These are phyloP conservation scores for Bipolaris cookei DNA, from an alignment of 2,329 filamentous ascomycete genomes.

Conservation along the genomic window DNA sequence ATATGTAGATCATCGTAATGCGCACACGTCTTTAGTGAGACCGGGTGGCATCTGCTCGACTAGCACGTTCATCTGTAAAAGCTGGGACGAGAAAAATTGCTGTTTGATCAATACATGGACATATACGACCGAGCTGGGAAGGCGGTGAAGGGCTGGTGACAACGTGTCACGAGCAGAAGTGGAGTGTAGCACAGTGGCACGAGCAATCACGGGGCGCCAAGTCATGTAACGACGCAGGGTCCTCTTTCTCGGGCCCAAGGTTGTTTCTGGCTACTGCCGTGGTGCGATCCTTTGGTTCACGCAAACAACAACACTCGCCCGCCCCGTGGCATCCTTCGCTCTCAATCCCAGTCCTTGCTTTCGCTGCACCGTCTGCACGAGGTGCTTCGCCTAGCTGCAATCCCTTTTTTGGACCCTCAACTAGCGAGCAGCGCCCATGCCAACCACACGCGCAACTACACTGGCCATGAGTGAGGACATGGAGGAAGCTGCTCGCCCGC, in stretches of 20 bases:
- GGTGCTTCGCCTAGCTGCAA: not conserved
- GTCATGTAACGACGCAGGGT: slow-evolving; percentile 24
- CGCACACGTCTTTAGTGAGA: not conserved
- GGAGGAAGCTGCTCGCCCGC: slow-evolving; percentile 29
- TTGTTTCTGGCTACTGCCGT: slow-evolving; percentile 2
- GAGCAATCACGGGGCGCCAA: slow-evolving; percentile 21
- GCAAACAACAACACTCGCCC: slow-evolving; percentile 14
- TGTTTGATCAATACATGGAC: too few relatives aligned
- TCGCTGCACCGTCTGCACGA: slow-evolving; percentile 6
- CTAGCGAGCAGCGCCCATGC: slow-evolving; percentile 7
- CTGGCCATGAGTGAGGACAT: slow-evolving; percentile 25
- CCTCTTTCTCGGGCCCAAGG: slow-evolving; percentile 11
- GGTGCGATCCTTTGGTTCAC: slow-evolving; percentile 4
- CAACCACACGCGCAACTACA: slow-evolving; percentile 13
- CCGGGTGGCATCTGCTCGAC: not conserved
- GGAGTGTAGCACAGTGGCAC: slow-evolving; percentile 3
- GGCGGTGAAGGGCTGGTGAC: slow-evolving; percentile 9
- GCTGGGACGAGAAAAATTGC: not conserved
- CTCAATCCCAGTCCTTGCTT: not conserved
- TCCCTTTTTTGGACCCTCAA: not conserved
- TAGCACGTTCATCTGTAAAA: not conserved
- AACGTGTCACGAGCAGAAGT: slow-evolving; percentile 11
- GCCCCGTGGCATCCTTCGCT: not conserved
- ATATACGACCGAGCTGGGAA: not conserved
- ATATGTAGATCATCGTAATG: slow-evolving; percentile 1